Base-by-base conservation (phyloP, 495 filamentous ascomycete species). In the Trichocladium uniseriatum region DNA sequence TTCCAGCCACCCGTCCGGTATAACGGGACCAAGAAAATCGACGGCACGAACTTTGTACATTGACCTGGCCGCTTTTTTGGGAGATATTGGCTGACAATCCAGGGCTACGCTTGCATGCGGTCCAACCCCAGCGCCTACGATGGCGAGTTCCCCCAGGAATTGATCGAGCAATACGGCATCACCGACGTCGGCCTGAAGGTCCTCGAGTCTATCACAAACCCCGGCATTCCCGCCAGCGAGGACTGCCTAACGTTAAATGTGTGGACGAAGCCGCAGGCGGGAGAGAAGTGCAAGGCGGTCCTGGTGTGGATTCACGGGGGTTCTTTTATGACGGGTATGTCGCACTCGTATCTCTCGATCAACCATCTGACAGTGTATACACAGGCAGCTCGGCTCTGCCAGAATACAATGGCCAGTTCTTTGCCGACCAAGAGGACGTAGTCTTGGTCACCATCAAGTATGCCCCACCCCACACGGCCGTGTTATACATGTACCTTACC, bases 201-300 rank as follows among this genome's bases (percentile, higher is more conserved):
- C 5, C 35, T 47, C 22, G 24, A 2, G 6, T 18, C 34, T 10
- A 29, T 47, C 44, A 38, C n/a, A 7, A 47, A 38, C 35, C 34
- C 35, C 2, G 44, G 44, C n/a, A 38, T 48, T 9, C 19, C 20
- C 28, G 44, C 42, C 15, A 67, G 59, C 48, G 78, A 81, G 51
- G 76, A 80, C 56, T 79, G 78, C 52, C 58, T 81, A 19, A 69
- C 61, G 5, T 53, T 81, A 9, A 75, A 75, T 51, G 62, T 81
- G 43, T 79, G 75, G 75, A 61, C 59, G 46, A 49, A 51, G 35
- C 51, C 45, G 7, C 42, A 35, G 11, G 38, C 43, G 7, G 38
- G 49, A 19, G 31, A 42, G 11, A 34, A 43, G 5, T 45, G 48
- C 13, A 66, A 61, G 41, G 29, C 63, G 5, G 63, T 64, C 20